Conservation (phyloP, 345 rosid genomes). For the Eucalyptus cloeziana region DNA sequence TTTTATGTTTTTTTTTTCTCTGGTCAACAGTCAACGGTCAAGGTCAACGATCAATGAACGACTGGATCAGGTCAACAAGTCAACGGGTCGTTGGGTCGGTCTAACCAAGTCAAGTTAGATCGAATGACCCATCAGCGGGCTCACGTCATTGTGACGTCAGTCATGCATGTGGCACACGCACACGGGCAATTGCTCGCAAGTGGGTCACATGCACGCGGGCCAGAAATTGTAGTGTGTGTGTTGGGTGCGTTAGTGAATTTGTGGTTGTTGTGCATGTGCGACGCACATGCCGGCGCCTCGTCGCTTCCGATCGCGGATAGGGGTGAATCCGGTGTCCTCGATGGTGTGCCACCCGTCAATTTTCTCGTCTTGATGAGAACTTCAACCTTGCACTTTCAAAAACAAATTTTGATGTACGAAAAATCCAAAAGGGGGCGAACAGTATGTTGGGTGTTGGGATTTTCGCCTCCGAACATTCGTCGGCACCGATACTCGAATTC, state of each 20-base stretch:
- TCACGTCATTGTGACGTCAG: too few species aligned
- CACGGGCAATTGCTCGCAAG: rapidly evolving
- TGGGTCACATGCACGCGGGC: rapidly evolving
- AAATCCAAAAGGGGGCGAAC: too few species aligned
- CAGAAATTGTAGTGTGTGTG: rapidly evolving
- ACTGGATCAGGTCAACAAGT: rapidly evolving
- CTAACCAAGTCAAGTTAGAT: rapidly evolving
- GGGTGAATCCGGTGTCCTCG: rapidly evolving
- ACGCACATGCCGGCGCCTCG: rapidly evolving
- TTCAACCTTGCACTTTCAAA: too few species aligned
- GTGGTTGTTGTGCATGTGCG: rapidly evolving
- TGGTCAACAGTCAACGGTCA: too few species aligned
- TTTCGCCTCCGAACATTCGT: too few species aligned
- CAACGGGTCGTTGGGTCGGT: too few species aligned
- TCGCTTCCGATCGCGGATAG: rapidly evolving
- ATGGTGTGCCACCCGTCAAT: rapidly evolving
- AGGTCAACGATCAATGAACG: rapidly evolving
- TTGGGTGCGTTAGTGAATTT: rapidly evolving
- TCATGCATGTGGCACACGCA: rapidly evolving
- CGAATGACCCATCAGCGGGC: rapidly evolving
- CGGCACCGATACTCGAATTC: rapidly evolving
- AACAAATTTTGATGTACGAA: too few species aligned
- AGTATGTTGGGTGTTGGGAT: rapidly evolving
- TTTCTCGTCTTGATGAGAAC: too few species aligned
- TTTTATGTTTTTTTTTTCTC: too few species aligned